Conservation (phyloP, 768 basidiomycete species). For the Pholiota conissans region DNA sequence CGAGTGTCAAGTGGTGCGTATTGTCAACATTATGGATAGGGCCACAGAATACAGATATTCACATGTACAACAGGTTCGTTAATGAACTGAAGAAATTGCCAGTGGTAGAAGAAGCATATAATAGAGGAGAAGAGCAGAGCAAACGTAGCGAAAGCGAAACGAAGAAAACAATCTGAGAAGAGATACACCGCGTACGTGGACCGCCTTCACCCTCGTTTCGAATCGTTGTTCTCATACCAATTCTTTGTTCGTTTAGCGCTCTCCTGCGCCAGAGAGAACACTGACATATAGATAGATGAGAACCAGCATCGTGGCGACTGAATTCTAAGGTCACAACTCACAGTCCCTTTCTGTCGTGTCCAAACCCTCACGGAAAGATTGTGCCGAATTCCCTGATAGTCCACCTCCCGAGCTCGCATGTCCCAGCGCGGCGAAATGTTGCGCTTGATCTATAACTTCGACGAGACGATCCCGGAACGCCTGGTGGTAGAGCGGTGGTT, state of each 20-base stretch:
- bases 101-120: conserved; percentile 9
- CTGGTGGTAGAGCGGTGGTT: conserved; percentile 39
- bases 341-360: conserved; percentile 92
- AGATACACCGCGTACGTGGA: neutral
- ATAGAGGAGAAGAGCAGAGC: conserved; percentile 4
- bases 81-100: conserved; percentile 52
- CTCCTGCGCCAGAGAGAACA: conserved; percentile 85
- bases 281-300: no score
- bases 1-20: conserved; percentile 75
- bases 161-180: conserved; percentile 12
- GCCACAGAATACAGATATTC: conserved; percentile 1
- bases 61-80: conserved; percentile 54
- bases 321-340: no score
- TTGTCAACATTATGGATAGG: neutral
- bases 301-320: no score
- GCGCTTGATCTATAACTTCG: conserved; percentile 86
- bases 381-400: conserved; percentile 56
- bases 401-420: conserved; percentile 54
- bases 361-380: conserved; percentile 85
- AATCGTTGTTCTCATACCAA: conserved; percentile 83
- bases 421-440: conserved; percentile 79
- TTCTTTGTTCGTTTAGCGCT: conserved; percentile 72
- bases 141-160: conserved; percentile 8
- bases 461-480: conserved; percentile 74
- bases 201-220: conserved; percentile 42